Conservation (phyloP, 139 green algal species). For the Chlamydomonas eustigma region DNA sequence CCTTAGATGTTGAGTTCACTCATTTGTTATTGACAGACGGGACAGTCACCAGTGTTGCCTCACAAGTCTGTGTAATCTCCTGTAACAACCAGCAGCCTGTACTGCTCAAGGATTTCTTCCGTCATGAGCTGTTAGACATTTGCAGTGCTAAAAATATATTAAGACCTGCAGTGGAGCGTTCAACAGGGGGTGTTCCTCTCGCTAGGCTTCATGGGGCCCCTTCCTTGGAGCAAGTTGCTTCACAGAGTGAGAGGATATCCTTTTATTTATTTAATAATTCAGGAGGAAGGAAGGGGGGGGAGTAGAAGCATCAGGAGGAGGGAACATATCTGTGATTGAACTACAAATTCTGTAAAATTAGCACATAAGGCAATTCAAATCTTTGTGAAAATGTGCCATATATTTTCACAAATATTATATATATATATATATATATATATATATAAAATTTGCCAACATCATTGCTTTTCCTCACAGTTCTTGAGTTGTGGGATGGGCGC, state of each 20-base stretch:
- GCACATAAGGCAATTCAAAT: no score
- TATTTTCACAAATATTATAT: no score
- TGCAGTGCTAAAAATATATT: not conserved
- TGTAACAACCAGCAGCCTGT: not conserved
- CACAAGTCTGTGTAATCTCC: slow-evolving; percentile 14
- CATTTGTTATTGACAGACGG: slow-evolving; percentile 11
- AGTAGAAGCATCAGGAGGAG: no score
- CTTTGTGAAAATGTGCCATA: no score
- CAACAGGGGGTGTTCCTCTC: slow-evolving; percentile 10
- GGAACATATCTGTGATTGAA: no score
- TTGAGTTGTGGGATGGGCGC: not conserved
- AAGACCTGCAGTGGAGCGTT: not conserved
- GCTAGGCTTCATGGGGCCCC: not conserved
- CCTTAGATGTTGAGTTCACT: slow-evolving; percentile 21
- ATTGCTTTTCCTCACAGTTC: no score
- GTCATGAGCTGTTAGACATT: not conserved
- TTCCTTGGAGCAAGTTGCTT: not conserved
- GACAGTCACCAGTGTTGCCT: not conserved
- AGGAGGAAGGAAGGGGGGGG: no score
- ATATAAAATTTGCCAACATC: no score
- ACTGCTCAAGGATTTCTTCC: slow-evolving; percentile 12
- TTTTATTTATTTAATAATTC: no score
- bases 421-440: no score
- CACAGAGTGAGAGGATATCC: not conserved
- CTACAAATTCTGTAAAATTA: no score